Base-by-base conservation (phyloP, 768 basidiomycete genomes). In the Lyophyllum semitale region DNA sequence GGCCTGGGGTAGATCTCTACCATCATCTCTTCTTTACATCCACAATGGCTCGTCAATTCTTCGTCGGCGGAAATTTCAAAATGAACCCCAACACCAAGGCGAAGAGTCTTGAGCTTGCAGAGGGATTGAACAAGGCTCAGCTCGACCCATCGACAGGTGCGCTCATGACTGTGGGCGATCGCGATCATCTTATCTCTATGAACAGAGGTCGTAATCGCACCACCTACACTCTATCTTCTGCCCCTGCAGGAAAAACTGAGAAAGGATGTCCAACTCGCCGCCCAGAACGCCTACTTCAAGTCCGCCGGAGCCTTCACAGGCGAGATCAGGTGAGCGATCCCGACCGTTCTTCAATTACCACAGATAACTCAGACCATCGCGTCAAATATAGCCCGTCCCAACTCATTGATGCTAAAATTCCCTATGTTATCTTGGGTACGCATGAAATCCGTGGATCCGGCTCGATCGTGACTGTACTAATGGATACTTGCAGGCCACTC, bases 1-100 rank as follows among this genome's bases (percentile, higher is more conserved):
- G n/a, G n/a, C 45, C 26, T 17, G 13, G n/a, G 41, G 22, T n/a
- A 46, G 26, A 29, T 29, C 45, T 49, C 48, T 25, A 53, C 52
- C 38, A 48, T 29, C 59, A 51, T 57, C 59, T 54, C 22, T 23
- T 42, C 38, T 44, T 55, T 49, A 48, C n/a, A 47, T 26, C 48
- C 62, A 68, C 60, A 49, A 89, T 90, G 91, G 55, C 87, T 58
- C 92, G 93, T 67, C 77, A 84, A 71, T 96, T 95, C 78, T 95
- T 97, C 68, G 94, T 92, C 64, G 96, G 96, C 59, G 93, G 95
- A 27, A 98, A 98, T 83, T 98, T 96, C 85, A 99, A 98, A 81
- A 88, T 98, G 88, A 96, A 98, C 78, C 91, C 91, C 26, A 77
- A 77, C 55, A 82, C 86, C 33, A 77, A 77, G 59, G 79, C 80